These are phyloP conservation scores for Biscogniauxia sp. DNA, from an alignment of 2,329 filamentous ascomycete species.

Conservation along the genomic window DNA sequence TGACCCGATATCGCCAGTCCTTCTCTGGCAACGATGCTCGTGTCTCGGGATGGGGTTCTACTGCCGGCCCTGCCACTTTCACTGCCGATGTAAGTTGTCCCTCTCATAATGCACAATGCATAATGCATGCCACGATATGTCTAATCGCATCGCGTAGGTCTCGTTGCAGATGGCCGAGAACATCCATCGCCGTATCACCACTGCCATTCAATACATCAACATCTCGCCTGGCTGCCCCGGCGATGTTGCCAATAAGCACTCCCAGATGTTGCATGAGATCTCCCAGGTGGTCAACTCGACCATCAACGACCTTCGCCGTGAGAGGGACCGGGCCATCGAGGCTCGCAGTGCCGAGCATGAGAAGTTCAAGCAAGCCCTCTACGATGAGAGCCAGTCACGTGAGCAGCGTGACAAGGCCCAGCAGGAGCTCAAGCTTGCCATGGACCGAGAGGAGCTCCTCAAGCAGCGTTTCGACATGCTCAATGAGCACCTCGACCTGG, in stretches of 20 bases:
- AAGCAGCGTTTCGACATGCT: conserved; percentile 16
- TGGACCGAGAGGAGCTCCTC: conserved; percentile 14
- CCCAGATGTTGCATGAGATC: conserved; percentile 19
- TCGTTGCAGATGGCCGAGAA: conserved; percentile 6
- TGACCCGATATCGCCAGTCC: neutral
- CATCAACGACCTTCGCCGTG: conserved; percentile 10
- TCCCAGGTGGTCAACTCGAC: conserved; percentile 16
- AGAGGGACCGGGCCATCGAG: conserved; percentile 16
- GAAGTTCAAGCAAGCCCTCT: conserved; percentile 7
- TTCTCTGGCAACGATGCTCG: conserved; percentile 2
- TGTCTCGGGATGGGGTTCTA: neutral
- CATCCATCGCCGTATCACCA: conserved; percentile 18
- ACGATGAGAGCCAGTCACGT: conserved; percentile 4
- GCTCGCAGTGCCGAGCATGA: conserved; percentile 11
- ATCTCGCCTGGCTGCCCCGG: conserved; percentile 18
- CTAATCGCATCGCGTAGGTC: conserved; percentile 1
- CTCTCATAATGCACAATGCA: neutral
- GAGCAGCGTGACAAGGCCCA: conserved; percentile 6
- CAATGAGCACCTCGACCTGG: conserved; percentile 7
- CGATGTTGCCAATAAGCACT: conserved; percentile 15
- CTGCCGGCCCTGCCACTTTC: neutral
- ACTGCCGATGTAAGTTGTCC: conserved; percentile 12
- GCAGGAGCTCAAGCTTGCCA: conserved; percentile 2
- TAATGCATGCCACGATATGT: conserved; percentile 3
- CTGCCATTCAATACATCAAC: conserved; percentile 20